Conservation (phyloP, 257 asterid genomes). For the Lavandula angustifolia region DNA sequence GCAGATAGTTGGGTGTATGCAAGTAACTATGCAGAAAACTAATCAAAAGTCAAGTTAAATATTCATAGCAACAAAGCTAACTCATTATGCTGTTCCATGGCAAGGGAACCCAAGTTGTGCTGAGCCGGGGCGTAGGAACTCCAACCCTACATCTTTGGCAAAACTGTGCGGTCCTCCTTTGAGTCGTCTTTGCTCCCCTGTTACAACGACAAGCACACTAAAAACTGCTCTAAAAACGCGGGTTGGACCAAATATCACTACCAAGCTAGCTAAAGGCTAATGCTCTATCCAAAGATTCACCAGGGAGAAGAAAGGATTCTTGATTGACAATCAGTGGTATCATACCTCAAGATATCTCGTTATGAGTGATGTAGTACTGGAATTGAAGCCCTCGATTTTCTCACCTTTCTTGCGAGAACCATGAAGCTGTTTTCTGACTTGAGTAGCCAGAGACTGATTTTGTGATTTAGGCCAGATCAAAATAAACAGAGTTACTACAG, state of each 20-base stretch:
- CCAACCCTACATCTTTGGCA: conserved; percentile 56
- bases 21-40: not conserved
- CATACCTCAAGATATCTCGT: conserved; percentile 76
- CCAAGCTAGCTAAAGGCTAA: conserved; percentile 14
- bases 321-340: conserved; percentile 5
- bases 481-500: conserved; percentile 17
- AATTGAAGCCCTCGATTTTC: conserved; percentile 80
- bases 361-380: conserved; percentile 69
- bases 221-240: conserved; percentile 14
- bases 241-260: not conserved
- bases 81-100: conserved; percentile 16
- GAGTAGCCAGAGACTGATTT: conserved; percentile 83
- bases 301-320: conserved; percentile 3
- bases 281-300: not conserved
- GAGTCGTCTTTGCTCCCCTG: conserved; percentile 67
- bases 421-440: conserved; percentile 94
- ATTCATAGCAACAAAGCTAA: conserved; percentile 12
- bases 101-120: conserved; percentile 9
- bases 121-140: conserved; percentile 1
- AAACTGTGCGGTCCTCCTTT: conserved; percentile 60
- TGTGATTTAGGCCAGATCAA: conserved; percentile 14
- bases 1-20: not conserved
- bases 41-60: not conserved
- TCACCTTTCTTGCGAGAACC: conserved; percentile 89
- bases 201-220: conserved; percentile 3